Evolutionary conservation across 164 flowering plant species (phyloP), one percentile per base, ranked within the genome.

Genomic region (Vitis labrusca): DNA sequence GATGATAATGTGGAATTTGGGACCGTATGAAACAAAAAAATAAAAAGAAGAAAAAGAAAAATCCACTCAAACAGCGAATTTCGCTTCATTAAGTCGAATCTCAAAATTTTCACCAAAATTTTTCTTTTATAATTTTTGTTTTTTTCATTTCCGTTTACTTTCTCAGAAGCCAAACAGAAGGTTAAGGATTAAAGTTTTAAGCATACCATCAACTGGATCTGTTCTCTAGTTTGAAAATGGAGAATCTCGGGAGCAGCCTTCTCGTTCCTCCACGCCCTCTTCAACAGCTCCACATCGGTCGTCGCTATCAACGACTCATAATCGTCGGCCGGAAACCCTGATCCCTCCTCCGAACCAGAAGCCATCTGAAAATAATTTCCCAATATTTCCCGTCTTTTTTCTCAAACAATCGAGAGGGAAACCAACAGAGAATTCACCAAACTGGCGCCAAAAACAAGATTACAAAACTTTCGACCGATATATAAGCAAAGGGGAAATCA

Each of bases 241-340:
- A 92, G 90, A 59, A 92, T 88, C 80, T 92, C 93, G 3, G 97
- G 98, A 19, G 95, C 87, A 6, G 90, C 92, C 81, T 91, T 92
- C 78, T 91, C 97, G 71, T 89, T 89, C 59, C 97, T 82, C 97
- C 97, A 94, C 3, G 92, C 94, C 64, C 81, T 72, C 76, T 89
- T 94, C 79, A 94, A 66, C 0, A 85, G 83, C 82, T 92, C 97
- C 8, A 84, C 92, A 14, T 91, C 93, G 8, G 97, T 81, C 47
- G 89, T 83, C 16, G 85, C 78, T 19, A 83, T 74, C 73, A 85
- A 72, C 50, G 88, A 67, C 75, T 89, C 89, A 70, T 75, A 81
- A 50, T 88, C 96, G 48, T 86, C 89, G 12, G 49, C 77, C 71
- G 66, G 67, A 16, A 73, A 67, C 63, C 72, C 60, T 27, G 71